Percentiles rank a stretch among this genome's conserved stretches.
phyloP scores from a whole-genome alignment of 2,329 filamentous ascomycete species.

The Botryotinia convoluta region DNA sequence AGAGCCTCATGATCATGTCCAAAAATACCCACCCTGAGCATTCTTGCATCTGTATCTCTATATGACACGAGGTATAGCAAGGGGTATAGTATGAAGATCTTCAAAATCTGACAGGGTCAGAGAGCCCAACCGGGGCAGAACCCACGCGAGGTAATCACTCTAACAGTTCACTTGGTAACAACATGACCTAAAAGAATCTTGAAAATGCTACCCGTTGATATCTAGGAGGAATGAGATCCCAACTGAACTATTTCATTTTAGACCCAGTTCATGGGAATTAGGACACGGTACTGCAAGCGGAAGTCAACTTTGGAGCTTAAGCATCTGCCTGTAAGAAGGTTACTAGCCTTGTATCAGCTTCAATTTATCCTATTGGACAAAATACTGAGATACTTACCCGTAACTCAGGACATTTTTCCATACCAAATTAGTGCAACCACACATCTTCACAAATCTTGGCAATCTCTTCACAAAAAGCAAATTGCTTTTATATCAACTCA shows the following conservation, averaged over 20 bases:
- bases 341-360: background rate
- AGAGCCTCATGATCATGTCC: conserved; percentile 17
- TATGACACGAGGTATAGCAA: conserved; percentile 9
- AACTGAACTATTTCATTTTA: background rate
- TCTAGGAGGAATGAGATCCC: background rate
- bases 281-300: background rate
- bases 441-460: background rate
- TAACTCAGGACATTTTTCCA: background rate
- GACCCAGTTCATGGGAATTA: background rate
- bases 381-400: background rate
- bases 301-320: conserved; percentile 4
- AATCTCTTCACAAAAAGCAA: conserved; percentile 10
- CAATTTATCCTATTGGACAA: conserved; percentile 8
- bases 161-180: conserved; percentile 11
- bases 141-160: conserved; percentile 10
- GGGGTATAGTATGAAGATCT: conserved; percentile 8
- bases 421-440: background rate
- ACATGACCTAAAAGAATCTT: background rate
- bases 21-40: conserved; percentile 6
- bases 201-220: conserved; percentile 1
- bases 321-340: conserved; percentile 7
- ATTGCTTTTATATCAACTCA: background rate
- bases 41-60: background rate
- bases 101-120: conserved; percentile 8
- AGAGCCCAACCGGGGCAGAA: conserved; percentile 12